Percentiles rank a stretch among this genome's conserved stretches.
Conservation (phyloP, 306 rosid genomes). For the Medicago ruthenica region DNA sequence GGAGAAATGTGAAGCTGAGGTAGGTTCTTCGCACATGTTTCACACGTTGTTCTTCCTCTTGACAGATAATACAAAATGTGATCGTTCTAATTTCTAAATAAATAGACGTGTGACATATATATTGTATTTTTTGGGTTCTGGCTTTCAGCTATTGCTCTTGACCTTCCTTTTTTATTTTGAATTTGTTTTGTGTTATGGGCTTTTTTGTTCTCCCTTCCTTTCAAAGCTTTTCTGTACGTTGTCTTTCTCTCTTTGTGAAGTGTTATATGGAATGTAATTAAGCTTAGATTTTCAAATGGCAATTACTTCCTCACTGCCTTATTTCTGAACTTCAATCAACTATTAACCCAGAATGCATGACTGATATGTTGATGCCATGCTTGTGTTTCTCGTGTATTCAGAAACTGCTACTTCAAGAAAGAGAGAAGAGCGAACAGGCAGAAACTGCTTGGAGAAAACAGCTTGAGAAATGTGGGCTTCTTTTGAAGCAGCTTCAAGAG, state of each 20-base stretch:
- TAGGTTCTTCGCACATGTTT: slow-evolving; percentile 39
- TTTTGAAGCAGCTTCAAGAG: slow-evolving; percentile 69
- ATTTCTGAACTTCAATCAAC: slow-evolving; percentile 23
- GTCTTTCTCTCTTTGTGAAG: not conserved
- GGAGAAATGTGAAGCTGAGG: slow-evolving; percentile 66
- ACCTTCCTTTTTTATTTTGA: slow-evolving; percentile 23
- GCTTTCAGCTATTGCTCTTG: not conserved
- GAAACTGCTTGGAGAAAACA: slow-evolving; percentile 58
- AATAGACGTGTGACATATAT: not conserved
- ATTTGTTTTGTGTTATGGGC: slow-evolving; percentile 21
- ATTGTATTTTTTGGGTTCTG: not conserved
- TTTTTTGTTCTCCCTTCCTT: not conserved
- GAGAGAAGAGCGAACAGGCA: slow-evolving; percentile 61
- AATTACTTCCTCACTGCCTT: slow-evolving; percentile 30
- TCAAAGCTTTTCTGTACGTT: not conserved
- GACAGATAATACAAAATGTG: slow-evolving; percentile 19
- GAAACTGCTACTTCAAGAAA: slow-evolving; percentile 66
- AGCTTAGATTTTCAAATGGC: slow-evolving; percentile 19
- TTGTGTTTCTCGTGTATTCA: slow-evolving; percentile 44
- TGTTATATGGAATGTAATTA: slow-evolving; percentile 27
- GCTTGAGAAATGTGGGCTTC: slow-evolving; percentile 65
- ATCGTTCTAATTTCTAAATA: not conserved
- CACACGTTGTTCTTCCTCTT: slow-evolving; percentile 8
- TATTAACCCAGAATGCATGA: slow-evolving; percentile 28
- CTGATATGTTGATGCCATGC: slow-evolving; percentile 34